Evolutionary conservation across 1,139 yeast genomes (phyloP), one percentile per base, ranked within the genome.

Genomic region (Wickerhamomyces sp.): DNA sequence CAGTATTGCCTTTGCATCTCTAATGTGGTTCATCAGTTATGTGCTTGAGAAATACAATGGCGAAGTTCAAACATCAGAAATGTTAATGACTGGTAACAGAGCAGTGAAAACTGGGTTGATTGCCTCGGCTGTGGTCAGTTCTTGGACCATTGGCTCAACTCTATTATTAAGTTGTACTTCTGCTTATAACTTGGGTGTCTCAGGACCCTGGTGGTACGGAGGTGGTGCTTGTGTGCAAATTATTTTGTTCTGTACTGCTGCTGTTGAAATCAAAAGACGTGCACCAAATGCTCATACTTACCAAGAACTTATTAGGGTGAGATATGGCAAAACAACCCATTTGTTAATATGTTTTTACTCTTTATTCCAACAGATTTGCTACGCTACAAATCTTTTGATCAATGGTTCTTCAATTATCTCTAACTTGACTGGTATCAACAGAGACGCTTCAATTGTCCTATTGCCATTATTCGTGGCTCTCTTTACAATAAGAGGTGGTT

Each of bases 201-300:
- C 76, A 25, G 67, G 76, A 16, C 43, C 43, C 1, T 58, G 65
- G 16, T 67, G 63, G 48, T 73, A 73, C 51, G 78, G 77, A 25
- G 70, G 75, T 19, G 78, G 78, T 38, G 78, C 77, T 25, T 64
- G 75, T 14, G 67, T 73, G 46, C 80, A 76, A 51, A 72, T 75
- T 42, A 65, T 73, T 8, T 62, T 72, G 36, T 76, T 75, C 54
- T 67, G 78, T 7, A 69, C 73, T 46, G 56, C 74, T 44, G 82
- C 81, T 28, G 68, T 76, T 40, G 74, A 74, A 54, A 76, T 77
- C 32, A 76, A 76, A 57, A 70, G 70, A 55, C 65, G 70, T 43
- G 79, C 81, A 15, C 81, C 81, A 2, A 70, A 69, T 35, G 78
- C 80, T 20, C 81, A 76, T 52, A 75, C 81, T 1, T 70, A 73